These are phyloP conservation scores for Coprinopsis cinerea DNA, from an alignment of 768 basidiomycete genomes.

Conservation along the genomic window DNA sequence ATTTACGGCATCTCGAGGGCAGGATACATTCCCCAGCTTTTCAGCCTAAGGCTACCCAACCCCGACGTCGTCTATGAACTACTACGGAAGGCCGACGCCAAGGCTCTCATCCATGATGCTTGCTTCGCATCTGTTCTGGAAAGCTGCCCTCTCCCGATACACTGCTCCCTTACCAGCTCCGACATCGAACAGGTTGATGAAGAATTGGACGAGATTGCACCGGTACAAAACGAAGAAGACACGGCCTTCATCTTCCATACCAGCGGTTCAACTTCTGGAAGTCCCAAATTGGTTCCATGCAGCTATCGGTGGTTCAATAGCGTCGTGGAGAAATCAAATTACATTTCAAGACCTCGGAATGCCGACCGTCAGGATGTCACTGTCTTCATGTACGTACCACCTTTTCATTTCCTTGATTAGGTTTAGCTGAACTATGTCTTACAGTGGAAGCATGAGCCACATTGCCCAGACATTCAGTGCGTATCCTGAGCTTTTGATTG, in stretches of 20 bases:
- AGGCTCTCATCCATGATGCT: constrained; percentile 59
- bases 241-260: constrained; percentile 71
- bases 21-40: constrained; percentile 72
- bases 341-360: constrained; percentile 43
- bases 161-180: constrained; percentile 37
- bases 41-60: constrained; percentile 73
- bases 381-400: constrained; percentile 58
- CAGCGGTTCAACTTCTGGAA: constrained; percentile 78
- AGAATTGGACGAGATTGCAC: constrained; percentile 38
- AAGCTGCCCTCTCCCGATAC: constrained; percentile 44
- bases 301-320: constrained; percentile 60
- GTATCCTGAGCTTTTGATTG: constrained; percentile 26
- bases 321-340: constrained; percentile 55
- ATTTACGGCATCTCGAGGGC: constrained; percentile 73
- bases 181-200: constrained; percentile 30
- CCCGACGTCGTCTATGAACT: constrained; percentile 67
- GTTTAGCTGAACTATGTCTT: constrained; percentile 29
- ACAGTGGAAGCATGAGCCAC: constrained; percentile 80
- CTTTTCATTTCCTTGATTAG: constrained; percentile 12
- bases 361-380: constrained; percentile 59
- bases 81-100: constrained; percentile 53
- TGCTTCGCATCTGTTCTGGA: constrained; percentile 41
- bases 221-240: constrained; percentile 31
- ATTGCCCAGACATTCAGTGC: constrained; percentile 73
- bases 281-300: constrained; percentile 73